These are phyloP conservation scores for Maudiozyma barnettii DNA, from an alignment of 805 yeast species.

Conservation along the genomic window DNA sequence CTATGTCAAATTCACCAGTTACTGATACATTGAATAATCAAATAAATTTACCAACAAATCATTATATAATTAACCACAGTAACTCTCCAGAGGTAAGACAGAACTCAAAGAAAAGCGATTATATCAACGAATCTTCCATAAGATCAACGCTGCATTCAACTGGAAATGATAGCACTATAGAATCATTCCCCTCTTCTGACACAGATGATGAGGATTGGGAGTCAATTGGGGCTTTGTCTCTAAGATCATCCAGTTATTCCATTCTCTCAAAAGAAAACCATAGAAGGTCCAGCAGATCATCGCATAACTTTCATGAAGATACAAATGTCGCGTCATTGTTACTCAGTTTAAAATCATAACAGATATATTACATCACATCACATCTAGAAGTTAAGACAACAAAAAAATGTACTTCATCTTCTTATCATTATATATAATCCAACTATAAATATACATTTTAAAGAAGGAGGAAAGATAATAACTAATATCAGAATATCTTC, in stretches of 20 bases:
- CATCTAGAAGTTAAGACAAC: no score
- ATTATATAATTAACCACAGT: background rate
- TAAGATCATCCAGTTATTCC: slow-evolving; percentile 29
- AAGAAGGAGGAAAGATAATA: no score
- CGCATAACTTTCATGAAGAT: slow-evolving; percentile 12
- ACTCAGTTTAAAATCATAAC: slow-evolving; percentile 25
- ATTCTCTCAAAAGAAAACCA: background rate
- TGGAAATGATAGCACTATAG: background rate
- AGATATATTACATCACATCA: background rate
- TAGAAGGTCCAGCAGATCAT: background rate
- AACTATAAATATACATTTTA: no score
- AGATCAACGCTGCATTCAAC: slow-evolving; percentile 20
- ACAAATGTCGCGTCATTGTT: slow-evolving; percentile 24
- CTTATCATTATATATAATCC: no score
- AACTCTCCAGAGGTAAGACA: background rate
- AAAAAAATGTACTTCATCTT: no score
- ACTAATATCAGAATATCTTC: no score
- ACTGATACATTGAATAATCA: slow-evolving; percentile 2
- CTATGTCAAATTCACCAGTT: background rate
- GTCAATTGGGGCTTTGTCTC: slow-evolving; percentile 66
- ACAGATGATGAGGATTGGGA: slow-evolving; percentile 99
- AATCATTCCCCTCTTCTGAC: slow-evolving; percentile 42
- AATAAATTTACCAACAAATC: background rate
- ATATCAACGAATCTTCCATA: slow-evolving; percentile 22
- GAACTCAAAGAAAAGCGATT: slow-evolving; percentile 1